phyloP scores from a whole-genome alignment of 2,329 filamentous ascomycete species.

The Grosmannia penicillata region DNA sequence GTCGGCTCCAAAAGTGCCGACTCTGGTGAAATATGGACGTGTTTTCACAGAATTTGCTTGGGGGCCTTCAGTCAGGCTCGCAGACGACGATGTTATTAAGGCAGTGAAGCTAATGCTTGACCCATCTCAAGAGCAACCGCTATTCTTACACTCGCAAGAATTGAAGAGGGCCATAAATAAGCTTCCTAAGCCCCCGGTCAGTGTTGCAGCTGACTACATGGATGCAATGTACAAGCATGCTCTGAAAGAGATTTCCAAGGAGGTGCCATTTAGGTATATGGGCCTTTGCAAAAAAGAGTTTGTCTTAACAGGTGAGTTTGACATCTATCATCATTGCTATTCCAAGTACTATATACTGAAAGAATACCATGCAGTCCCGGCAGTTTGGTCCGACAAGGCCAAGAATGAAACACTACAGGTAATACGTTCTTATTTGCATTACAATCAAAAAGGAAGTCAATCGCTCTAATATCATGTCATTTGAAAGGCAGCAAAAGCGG shows the following conservation, averaged over 20 bases:
- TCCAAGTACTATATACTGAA: too few species aligned
- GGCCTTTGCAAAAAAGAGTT: not conserved
- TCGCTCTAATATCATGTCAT: too few species aligned
- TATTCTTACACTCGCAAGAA: not conserved
- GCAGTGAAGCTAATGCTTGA: constrained; percentile 7
- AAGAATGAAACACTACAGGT: constrained; percentile 18
- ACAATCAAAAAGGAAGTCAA: not conserved
- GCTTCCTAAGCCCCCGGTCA: not conserved
- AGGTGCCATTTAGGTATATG: not conserved
- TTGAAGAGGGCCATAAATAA: not conserved
- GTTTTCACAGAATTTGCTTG: not conserved
- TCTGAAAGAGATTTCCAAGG: not conserved
- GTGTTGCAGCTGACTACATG: constrained; percentile 5
- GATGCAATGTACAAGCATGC: constrained; percentile 3
- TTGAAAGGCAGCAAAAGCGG: constrained; percentile 11
- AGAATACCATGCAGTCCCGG: constrained; percentile 16
- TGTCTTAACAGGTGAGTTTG: not conserved
- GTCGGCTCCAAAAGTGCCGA: not conserved
- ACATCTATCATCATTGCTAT: not conserved
- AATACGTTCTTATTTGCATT: not conserved
- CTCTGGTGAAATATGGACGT: not conserved
- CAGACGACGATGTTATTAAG: not conserved
- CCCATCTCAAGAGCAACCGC: not conserved
- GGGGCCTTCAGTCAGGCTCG: not conserved
- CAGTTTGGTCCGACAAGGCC: constrained; percentile 27